phyloP scores from a whole-genome alignment of 2,329 filamentous ascomycete species.

The Graphilbum sp. region DNA sequence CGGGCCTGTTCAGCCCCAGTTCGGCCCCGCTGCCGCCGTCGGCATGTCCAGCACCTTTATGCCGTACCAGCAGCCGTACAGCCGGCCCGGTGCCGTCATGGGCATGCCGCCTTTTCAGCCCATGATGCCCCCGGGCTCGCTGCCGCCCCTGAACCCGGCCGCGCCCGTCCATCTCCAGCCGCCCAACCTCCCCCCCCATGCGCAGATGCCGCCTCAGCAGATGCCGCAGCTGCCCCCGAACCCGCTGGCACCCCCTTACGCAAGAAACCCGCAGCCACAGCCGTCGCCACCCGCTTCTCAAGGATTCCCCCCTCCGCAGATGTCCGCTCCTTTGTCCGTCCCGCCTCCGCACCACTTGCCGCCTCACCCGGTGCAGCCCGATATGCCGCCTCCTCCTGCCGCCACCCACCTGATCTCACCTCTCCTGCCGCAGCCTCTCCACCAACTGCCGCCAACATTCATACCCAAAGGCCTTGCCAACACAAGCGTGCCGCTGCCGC shows the following conservation, averaged over 20 bases:
- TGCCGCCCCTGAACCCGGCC: slow-evolving; percentile 1
- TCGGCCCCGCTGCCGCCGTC: slow-evolving; percentile 31
- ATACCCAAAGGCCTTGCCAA: neutral
- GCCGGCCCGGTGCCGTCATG: slow-evolving; percentile 20
- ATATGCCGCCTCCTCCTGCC: too few species aligned
- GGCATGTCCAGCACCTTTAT: slow-evolving; percentile 27
- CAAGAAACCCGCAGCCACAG: neutral
- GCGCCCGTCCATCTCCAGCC: slow-evolving; percentile 1
- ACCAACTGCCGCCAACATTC: neutral
- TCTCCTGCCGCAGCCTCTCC: neutral
- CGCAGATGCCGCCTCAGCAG: too few species aligned
- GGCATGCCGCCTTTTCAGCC: slow-evolving; percentile 12
- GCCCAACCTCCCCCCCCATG: neutral
- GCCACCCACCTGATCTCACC: too few species aligned
- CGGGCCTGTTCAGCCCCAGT: slow-evolving; percentile 39
- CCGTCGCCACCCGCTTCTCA: neutral
- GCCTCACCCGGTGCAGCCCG: slow-evolving; percentile 10
- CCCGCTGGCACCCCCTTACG: neutral
- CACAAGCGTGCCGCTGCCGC: neutral
- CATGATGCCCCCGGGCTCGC: slow-evolving; percentile 1
- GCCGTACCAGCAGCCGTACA: slow-evolving; percentile 31
- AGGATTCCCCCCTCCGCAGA: too few species aligned
- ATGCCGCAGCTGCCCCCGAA: neutral
- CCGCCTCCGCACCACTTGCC: neutral
- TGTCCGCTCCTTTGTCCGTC: neutral